These are phyloP conservation scores for Hyphodiscus hymeniophilus DNA, from an alignment of 495 filamentous ascomycete genomes.

Conservation along the genomic window DNA sequence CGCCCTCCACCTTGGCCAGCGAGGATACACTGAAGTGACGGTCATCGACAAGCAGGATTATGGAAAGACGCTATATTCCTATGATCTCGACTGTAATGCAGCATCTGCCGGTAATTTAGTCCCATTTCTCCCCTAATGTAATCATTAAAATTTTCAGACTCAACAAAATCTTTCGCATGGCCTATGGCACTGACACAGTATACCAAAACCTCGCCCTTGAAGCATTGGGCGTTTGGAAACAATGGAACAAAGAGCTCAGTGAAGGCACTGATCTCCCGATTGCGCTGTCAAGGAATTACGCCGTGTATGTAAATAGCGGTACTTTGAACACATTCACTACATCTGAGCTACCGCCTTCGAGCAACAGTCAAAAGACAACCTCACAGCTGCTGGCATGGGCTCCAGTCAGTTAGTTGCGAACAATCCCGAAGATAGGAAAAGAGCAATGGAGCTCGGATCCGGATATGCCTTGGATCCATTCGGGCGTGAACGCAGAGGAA, in stretches of 20 bases:
- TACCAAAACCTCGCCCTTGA: conserved; percentile 38
- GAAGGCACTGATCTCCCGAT: conserved; percentile 23
- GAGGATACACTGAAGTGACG: conserved; percentile 34
- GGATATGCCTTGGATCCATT: conserved; percentile 29
- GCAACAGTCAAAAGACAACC: conserved; percentile 25
- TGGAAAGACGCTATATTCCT: conserved; percentile 26
- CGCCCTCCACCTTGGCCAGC: conserved; percentile 31
- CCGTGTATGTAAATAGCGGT: neutral
- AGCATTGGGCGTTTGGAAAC: conserved; percentile 29
- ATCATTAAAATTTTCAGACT: conserved; percentile 19
- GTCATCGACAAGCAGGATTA: conserved; percentile 37
- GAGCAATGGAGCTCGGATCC: conserved; percentile 25
- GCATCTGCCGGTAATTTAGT: conserved; percentile 26
- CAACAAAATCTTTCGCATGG: conserved; percentile 37
- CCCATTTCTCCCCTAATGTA: neutral
- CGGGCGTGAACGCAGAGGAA: conserved; percentile 5
- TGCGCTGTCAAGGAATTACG: conserved; percentile 18
- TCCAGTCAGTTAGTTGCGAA: conserved; percentile 26
- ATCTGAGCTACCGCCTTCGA: conserved; percentile 27
- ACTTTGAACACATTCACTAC: conserved; percentile 26
- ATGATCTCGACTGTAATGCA: conserved; percentile 25
- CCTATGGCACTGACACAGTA: conserved; percentile 30
- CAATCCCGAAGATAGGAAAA: conserved; percentile 22
- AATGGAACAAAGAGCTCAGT: conserved; percentile 33
- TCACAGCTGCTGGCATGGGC: conserved; percentile 26